Conservation (phyloP, 257 asterid genomes). For the Sherardia arvensis region DNA sequence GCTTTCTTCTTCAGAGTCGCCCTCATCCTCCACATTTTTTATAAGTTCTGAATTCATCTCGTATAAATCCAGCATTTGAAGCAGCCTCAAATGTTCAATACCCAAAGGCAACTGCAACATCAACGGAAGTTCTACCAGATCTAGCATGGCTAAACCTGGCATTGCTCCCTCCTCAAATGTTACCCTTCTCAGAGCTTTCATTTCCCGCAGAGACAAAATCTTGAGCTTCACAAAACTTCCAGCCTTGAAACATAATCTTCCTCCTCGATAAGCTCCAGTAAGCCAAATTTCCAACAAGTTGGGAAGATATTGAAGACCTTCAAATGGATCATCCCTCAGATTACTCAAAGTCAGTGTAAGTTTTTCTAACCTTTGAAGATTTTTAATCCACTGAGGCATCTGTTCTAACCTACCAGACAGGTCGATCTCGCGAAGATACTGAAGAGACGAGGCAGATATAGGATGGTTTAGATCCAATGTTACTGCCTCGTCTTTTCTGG, state of each 20-base stretch:
- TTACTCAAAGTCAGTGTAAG: background rate
- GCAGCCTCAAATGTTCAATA: background rate
- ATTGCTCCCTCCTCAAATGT: slow-evolving; percentile 23
- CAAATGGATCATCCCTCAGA: slow-evolving; percentile 13
- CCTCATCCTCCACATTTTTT: background rate
- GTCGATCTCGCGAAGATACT: background rate
- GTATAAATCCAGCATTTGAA: background rate
- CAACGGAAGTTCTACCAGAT: background rate
- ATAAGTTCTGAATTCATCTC: background rate
- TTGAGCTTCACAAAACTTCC: slow-evolving; percentile 26
- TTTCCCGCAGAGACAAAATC: slow-evolving; percentile 4
- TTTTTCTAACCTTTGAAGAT: slow-evolving; percentile 11
- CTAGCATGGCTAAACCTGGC: background rate
- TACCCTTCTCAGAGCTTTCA: slow-evolving; percentile 13
- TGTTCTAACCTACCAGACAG: slow-evolving; percentile 17
- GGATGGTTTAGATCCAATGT: slow-evolving; percentile 14
- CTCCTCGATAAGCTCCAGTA: slow-evolving; percentile 14
- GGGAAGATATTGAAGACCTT: slow-evolving; percentile 27
- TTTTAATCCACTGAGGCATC: slow-evolving; percentile 18
- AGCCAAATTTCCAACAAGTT: slow-evolving; percentile 7
- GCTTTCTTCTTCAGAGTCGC: background rate
- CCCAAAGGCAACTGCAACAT: background rate
- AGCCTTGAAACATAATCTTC: slow-evolving; percentile 20
- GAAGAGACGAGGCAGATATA: background rate
- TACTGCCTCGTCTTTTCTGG: background rate